Evolutionary conservation across 371 early-diverging fungal species (phyloP), one percentile per base, ranked within the genome.

Genomic region (Zancudomyces culisetae): DNA sequence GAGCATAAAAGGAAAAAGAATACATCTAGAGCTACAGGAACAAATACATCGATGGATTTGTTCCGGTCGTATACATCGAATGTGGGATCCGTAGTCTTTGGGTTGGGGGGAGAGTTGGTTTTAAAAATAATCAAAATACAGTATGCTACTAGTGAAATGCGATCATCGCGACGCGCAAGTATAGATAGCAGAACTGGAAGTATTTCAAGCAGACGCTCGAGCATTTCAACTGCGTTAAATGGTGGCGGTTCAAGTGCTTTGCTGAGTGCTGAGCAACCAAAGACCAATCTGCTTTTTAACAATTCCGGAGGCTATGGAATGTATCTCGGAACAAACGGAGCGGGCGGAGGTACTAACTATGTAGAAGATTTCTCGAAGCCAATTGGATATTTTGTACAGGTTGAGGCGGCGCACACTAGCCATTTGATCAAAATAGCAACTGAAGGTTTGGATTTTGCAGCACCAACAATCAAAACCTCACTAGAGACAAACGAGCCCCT

Each of bases 121-220:
- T 35, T 66, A 26, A 52, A 60, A 8, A 63, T 66, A 8, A 40
- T 66, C n/a, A 65, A 62, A 20, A 67, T 66, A 18, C 66, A 67
- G 53, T 59, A 68, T 27, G 41, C 58, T 2, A 52, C 24, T 4
- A 23, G 4, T 27, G 48, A 48, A 18, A 24, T 24, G n/a, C 19
- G 27, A 26, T 4, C 29, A n/a, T 48, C n/a, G n/a, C 24, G 27
- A 27, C 27, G 29, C 18, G n/a, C 27, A 4, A 13, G 24, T n/a
- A 24, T 29, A 3, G 48, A 48, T 27, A 48, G 48, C 27, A 20
- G 48, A 26, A n/a, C 24, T 26, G 26, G 48, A n/a, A 48, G 48
- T n/a, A 48, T 27, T 2, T 48, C 48, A n/a, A 48, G 27, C 29
- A 20, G 29, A 29, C 24, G 15, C 24, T 23, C n/a, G n/a, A 48